phyloP scores from a whole-genome alignment of 202 grass and related monocot species.

The Carex arenaria region DNA sequence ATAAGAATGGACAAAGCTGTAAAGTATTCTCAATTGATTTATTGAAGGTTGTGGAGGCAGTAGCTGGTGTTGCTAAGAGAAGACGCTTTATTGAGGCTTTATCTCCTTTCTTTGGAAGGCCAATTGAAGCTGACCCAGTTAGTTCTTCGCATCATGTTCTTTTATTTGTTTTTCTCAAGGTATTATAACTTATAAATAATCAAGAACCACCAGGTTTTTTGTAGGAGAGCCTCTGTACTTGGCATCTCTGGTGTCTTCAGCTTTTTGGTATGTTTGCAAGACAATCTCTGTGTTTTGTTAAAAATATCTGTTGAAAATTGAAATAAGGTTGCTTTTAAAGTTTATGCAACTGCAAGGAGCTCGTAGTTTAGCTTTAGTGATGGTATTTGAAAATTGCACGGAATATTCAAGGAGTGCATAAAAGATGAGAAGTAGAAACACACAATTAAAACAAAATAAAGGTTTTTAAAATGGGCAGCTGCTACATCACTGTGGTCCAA shows the following conservation, averaged over 20 bases:
- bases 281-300: constrained; percentile 4
- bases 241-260: constrained; percentile 67
- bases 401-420: neutral
- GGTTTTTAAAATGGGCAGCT: neutral
- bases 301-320: neutral
- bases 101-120: constrained; percentile 64
- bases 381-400: constrained; percentile 2
- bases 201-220: constrained; percentile 62
- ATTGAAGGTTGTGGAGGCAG: constrained; percentile 73
- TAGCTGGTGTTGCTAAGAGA: constrained; percentile 84
- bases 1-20: neutral
- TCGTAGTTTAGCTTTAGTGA: neutral
- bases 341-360: no score
- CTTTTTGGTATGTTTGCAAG: constrained; percentile 76
- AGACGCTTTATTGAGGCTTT: constrained; percentile 95
- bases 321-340: neutral
- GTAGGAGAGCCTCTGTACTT: constrained; percentile 76
- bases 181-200: neutral
- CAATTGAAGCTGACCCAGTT: constrained; percentile 92
- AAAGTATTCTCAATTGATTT: constrained; percentile 7
- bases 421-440: neutral
- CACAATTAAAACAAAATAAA: neutral
- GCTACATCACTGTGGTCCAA: neutral
- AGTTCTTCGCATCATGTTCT: constrained; percentile 15
- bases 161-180: constrained; percentile 12